Percentiles rank a stretch among this genome's conserved stretches.
Conservation (phyloP, 257 asterid species). For the Anisodus acutangulus region DNA sequence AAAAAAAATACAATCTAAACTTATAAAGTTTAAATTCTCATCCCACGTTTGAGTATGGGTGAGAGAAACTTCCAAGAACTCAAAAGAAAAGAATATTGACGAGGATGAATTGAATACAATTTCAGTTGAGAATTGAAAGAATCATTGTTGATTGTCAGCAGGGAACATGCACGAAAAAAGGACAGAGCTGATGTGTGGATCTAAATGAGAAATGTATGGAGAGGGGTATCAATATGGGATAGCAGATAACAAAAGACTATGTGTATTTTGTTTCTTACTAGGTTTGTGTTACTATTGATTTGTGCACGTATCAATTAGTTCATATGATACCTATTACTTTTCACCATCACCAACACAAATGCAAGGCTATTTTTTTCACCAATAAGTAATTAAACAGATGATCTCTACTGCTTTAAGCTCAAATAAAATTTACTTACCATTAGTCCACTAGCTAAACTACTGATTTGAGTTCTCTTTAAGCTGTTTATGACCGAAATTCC, state of each 20-base stretch:
- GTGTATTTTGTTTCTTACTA: neutral
- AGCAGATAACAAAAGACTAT: neutral
- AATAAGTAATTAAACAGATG: too few species aligned
- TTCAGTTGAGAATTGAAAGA: neutral
- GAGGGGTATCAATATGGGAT: neutral
- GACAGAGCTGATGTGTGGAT: slow-evolving; percentile 2
- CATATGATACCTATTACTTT: too few species aligned
- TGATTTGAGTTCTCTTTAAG: too few species aligned
- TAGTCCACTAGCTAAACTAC: too few species aligned
- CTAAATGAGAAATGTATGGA: slow-evolving; percentile 2
- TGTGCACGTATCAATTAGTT: neutral
- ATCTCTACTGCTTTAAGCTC: too few species aligned
- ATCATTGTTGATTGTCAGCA: slow-evolving; percentile 22
- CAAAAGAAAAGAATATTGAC: slow-evolving; percentile 7
- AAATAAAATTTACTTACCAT: too few species aligned
- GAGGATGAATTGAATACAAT: neutral
- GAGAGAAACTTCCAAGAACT: neutral
- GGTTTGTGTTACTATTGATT: neutral
- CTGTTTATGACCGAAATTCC: too few species aligned
- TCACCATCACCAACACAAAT: too few species aligned
- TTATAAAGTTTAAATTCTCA: too few species aligned
- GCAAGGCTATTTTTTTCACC: too few species aligned
- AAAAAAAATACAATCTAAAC: too few species aligned
- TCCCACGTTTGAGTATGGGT: neutral
- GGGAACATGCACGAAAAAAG: slow-evolving; percentile 24